phyloP scores from a whole-genome alignment of 75 land plant species.

The Ceratopteris richardii region DNA sequence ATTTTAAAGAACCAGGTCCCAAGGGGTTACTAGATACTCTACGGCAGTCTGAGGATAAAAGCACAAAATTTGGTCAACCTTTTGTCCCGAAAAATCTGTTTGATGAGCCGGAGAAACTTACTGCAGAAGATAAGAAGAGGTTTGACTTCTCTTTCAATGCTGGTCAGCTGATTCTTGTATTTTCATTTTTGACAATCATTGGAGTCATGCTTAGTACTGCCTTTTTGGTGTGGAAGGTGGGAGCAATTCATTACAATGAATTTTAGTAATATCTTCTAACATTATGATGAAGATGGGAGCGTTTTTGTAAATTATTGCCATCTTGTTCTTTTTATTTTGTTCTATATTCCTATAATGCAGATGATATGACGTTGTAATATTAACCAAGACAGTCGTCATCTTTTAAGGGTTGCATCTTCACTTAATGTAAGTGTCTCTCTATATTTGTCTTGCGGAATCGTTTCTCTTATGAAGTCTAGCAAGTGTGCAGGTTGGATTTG shows the following conservation, averaged over 20 bases:
- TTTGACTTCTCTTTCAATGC: slow-evolving; percentile 19
- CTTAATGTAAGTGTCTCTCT: too few species aligned
- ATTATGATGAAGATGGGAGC: too few species aligned
- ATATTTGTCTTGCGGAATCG: too few species aligned
- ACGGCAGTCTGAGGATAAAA: slow-evolving; percentile 27
- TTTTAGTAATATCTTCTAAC: slow-evolving; percentile 12
- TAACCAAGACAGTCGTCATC: too few species aligned
- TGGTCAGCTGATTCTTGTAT: slow-evolving; percentile 14
- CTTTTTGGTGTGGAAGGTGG: slow-evolving; percentile 28
- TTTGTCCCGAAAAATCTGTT: slow-evolving; percentile 28
- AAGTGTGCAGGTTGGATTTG: too few species aligned
- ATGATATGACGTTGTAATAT: too few species aligned
- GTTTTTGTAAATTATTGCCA: too few species aligned
- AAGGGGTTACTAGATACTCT: slow-evolving; percentile 19
- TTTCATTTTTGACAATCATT: slow-evolving; percentile 20
- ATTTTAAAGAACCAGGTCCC: slow-evolving; percentile 9
- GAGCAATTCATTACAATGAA: slow-evolving; percentile 34
- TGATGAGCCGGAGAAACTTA: slow-evolving; percentile 19
- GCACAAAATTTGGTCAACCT: slow-evolving; percentile 31
- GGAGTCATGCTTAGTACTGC: slow-evolving; percentile 30
- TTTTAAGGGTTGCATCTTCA: too few species aligned
- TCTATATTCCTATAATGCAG: too few species aligned
- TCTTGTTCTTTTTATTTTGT: too few species aligned
- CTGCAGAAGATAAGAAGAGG: slow-evolving; percentile 15
- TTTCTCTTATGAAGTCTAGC: too few species aligned